Evolutionary conservation across 441 rosid genomes (phyloP).

Genomic region (Gossypium lobatum): DNA sequence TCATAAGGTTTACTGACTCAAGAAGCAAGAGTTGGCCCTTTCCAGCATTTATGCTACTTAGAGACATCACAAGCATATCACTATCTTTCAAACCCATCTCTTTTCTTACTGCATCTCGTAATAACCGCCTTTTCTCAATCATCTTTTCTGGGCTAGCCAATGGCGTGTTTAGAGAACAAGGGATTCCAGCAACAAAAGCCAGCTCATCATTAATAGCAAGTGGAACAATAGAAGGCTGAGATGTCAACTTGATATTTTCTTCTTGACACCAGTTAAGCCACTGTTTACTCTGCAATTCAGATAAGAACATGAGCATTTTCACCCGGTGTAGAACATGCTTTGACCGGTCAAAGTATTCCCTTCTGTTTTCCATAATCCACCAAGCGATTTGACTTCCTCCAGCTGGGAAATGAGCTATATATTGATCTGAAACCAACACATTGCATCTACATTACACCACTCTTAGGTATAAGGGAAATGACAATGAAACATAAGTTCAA

Average conservation of each 20-base stretch:
- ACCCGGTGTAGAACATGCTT: conserved; percentile 71
- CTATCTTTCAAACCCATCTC: conserved; percentile 70
- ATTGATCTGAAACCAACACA: conserved; percentile 60
- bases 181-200: conserved; percentile 81
- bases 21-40: conserved; percentile 90
- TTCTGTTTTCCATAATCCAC: conserved; percentile 99
- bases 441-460: neutral
- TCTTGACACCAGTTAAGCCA: conserved; percentile 93
- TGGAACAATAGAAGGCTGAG: conserved; percentile 72
- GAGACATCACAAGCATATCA: conserved; percentile 85
- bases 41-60: conserved; percentile 87
- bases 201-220: conserved; percentile 89
- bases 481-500: neutral
- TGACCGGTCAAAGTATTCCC: conserved; percentile 86
- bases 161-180: conserved; percentile 67
- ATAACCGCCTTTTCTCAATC: conserved; percentile 48
- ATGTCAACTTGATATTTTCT: conserved; percentile 75
- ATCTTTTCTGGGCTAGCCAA: conserved; percentile 53
- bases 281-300: conserved; percentile 77
- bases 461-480: neutral
- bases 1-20: conserved; percentile 50
- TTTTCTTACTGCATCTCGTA: conserved; percentile 66
- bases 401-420: conserved; percentile 77
- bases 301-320: conserved; percentile 72
- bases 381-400: conserved; percentile 94